Conservation (phyloP, 495 filamentous ascomycete genomes). For the Gamarada debralockiae region DNA sequence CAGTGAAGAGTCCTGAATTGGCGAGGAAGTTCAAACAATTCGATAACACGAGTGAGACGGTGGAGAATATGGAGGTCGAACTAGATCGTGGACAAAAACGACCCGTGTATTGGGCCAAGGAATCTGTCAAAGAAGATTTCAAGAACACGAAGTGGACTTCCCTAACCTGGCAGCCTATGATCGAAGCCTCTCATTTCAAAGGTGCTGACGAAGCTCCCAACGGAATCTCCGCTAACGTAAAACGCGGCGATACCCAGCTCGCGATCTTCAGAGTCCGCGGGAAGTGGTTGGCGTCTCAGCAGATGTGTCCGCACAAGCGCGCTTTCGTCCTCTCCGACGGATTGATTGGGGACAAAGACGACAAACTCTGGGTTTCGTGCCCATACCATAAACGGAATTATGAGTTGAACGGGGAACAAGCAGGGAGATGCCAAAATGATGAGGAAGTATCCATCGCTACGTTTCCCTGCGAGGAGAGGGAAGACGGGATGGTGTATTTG, state of each 20-base stretch:
- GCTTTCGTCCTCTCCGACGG: conserved; percentile 88
- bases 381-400: conserved; percentile 94
- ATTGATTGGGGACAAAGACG: conserved; percentile 66
- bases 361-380: conserved; percentile 80
- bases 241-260: conserved; percentile 88
- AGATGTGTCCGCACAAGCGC: conserved; percentile 98
- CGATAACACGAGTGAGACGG: conserved; percentile 72
- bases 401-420: conserved; percentile 62
- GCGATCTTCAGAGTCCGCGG: conserved; percentile 87
- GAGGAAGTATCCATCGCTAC: conserved; percentile 76
- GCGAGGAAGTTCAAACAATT: conserved; percentile 81
- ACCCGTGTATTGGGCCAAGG: conserved; percentile 81
- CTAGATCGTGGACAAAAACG: conserved; percentile 71
- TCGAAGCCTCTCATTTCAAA: conserved; percentile 68
- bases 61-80: conserved; percentile 69
- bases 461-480: conserved; percentile 74
- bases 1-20: conserved; percentile 63
- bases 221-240: conserved; percentile 67
- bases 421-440: conserved; percentile 77
- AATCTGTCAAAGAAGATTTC: conserved; percentile 69
- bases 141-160: conserved; percentile 66
- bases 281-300: conserved; percentile 84
- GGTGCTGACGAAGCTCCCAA: conserved; percentile 58
- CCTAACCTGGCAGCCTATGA: conserved; percentile 81
- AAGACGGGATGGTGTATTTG: conserved; percentile 79